Percentiles rank a stretch among this genome's conserved stretches.
These are phyloP conservation scores for Talaromyces funiculosus DNA, from an alignment of 2,329 filamentous ascomycete genomes.

Conservation along the genomic window DNA sequence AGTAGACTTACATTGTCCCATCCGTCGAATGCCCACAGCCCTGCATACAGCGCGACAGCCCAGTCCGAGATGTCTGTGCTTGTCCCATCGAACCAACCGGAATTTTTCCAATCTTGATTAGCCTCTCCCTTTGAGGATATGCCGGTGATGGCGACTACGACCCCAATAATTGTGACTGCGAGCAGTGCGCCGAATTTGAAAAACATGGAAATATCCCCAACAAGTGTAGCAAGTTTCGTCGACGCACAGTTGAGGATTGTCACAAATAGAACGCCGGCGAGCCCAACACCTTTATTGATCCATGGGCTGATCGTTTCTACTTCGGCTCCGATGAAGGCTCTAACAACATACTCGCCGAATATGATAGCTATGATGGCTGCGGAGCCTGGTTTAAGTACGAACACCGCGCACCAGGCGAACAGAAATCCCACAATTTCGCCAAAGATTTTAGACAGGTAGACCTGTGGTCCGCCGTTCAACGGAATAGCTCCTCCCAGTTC, in stretches of 20 bases:
- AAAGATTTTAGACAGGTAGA: constrained; percentile 94
- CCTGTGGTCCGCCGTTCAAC: constrained; percentile 86
- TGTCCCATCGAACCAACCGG: constrained; percentile 83
- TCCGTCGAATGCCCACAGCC: constrained; percentile 95
- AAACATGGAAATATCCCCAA: constrained; percentile 93
- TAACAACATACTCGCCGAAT: constrained; percentile 94
- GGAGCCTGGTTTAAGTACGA: constrained; percentile 88
- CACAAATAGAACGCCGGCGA: constrained; percentile 68
- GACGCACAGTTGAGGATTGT: constrained; percentile 87
- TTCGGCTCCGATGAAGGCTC: constrained; percentile 80
- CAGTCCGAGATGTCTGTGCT: constrained; percentile 73
- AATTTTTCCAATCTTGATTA: constrained; percentile 79
- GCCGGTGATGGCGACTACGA: constrained; percentile 83
- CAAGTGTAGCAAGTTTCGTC: constrained; percentile 76
- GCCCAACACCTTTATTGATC: constrained; percentile 83
- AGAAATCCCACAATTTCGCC: constrained; percentile 88
- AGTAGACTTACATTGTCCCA: constrained; percentile 82
- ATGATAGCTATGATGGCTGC: constrained; percentile 95
- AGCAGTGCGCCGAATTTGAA: constrained; percentile 89
- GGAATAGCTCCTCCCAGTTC: constrained; percentile 95
- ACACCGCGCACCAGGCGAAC: constrained; percentile 92
- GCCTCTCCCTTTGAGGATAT: constrained; percentile 69
- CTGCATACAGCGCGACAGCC: constrained; percentile 91
- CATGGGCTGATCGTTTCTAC: constrained; percentile 73
- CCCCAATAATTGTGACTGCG: constrained; percentile 78